phyloP scores from a whole-genome alignment of 768 basidiomycete species.

The Lactarius evosmus region DNA sequence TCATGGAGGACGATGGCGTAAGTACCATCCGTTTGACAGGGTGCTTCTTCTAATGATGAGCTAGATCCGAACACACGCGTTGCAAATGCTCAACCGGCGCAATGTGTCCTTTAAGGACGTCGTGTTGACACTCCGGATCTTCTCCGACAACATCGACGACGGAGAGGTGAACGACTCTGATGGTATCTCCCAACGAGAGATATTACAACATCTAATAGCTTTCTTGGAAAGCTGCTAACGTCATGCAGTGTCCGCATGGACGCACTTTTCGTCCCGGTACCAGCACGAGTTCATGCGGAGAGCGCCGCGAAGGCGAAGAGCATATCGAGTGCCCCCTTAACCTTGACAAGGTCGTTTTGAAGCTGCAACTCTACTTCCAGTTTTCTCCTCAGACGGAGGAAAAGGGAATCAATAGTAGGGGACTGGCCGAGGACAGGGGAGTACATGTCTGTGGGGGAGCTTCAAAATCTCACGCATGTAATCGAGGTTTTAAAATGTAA shows the following conservation, averaged over 20 bases:
- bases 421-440: conserved; percentile 89
- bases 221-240: conserved; percentile 48
- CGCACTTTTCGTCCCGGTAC: conserved; percentile 28
- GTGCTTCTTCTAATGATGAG: conserved; percentile 5
- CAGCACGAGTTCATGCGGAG: conserved; percentile 21
- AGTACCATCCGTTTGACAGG: conserved; percentile 32
- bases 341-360: conserved; percentile 78
- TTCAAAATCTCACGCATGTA: conserved; percentile 18
- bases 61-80: conserved; percentile 75
- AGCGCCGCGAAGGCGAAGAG: conserved; percentile 60
- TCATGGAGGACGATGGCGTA: conserved; percentile 98
- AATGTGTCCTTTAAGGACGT: conserved; percentile 69
- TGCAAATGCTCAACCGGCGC: conserved; percentile 72
- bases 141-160: conserved; percentile 70
- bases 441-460: conserved; percentile 72
- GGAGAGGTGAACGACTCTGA: conserved; percentile 38
- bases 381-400: conserved; percentile 78
- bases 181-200: conserved; percentile 58
- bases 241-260: conserved; percentile 9
- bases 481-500: not conserved
- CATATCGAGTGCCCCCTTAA: conserved; percentile 91
- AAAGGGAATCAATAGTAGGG: conserved; percentile 83
- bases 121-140: conserved; percentile 64
- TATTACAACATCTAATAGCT: conserved; percentile 62
- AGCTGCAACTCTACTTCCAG: conserved; percentile 84